Percentiles rank a stretch among this genome's conserved stretches.
These are phyloP conservation scores for Epichloe bromicola DNA, from an alignment of 2,329 filamentous ascomycete genomes.

Conservation along the genomic window DNA sequence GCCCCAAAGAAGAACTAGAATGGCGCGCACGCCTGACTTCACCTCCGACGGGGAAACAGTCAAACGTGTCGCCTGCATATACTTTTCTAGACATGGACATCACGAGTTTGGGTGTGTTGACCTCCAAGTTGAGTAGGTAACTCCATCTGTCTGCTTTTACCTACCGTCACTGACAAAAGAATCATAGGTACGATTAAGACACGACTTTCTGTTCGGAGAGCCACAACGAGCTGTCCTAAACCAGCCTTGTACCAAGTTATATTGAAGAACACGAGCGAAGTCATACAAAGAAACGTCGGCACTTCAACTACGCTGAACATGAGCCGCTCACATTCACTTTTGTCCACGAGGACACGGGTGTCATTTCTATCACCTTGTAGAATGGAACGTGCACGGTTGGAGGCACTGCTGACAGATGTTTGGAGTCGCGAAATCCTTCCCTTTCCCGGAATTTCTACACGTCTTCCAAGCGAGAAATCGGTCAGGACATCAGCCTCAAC, in stretches of 20 bases:
- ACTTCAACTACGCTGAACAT: slow-evolving; percentile 38
- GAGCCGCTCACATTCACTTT: slow-evolving; percentile 66
- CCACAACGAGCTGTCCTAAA: slow-evolving; percentile 59
- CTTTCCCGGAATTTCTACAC: slow-evolving; percentile 64
- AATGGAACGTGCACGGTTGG: slow-evolving; percentile 64
- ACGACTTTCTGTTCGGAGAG: slow-evolving; percentile 65
- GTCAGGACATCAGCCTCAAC: slow-evolving; percentile 71
- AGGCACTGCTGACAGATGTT: slow-evolving; percentile 60
- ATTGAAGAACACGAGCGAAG: slow-evolving; percentile 69
- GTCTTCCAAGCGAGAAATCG: slow-evolving; percentile 54
- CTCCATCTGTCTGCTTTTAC: neutral
- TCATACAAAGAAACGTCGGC: slow-evolving; percentile 39
- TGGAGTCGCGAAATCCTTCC: slow-evolving; percentile 75
- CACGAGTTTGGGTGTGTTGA: slow-evolving; percentile 60
- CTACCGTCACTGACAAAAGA: neutral
- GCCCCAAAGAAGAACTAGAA: slow-evolving; percentile 60
- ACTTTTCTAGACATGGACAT: slow-evolving; percentile 57
- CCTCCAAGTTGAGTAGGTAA: slow-evolving; percentile 52
- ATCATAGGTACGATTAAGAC: slow-evolving; percentile 46
- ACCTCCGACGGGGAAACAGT: slow-evolving; percentile 34
- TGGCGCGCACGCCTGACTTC: slow-evolving; percentile 61
- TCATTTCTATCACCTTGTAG: slow-evolving; percentile 62
- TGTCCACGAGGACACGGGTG: slow-evolving; percentile 52
- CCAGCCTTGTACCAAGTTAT: slow-evolving; percentile 62
- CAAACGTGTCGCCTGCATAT: slow-evolving; percentile 36